Percentiles rank a stretch among this genome's conserved stretches.
phyloP scores from a whole-genome alignment of 1,284 basidiomycete genomes.

The Fomitiporia mediterranea region DNA sequence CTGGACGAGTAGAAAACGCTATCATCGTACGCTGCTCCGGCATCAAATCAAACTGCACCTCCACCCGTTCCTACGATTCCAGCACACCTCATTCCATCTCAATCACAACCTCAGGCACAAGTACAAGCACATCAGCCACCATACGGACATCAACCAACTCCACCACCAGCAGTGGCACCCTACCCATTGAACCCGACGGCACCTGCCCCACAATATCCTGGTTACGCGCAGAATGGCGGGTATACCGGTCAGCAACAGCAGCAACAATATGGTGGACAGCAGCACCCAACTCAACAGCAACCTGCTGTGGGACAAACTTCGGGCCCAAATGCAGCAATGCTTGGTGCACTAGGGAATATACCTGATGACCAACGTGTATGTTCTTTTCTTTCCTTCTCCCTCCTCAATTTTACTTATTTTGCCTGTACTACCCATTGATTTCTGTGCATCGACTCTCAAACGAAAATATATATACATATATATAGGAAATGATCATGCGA shows the following conservation, averaged over 20 bases:
- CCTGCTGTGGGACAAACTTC: not conserved
- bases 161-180: not conserved
- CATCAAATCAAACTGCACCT: not conserved
- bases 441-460: not conserved
- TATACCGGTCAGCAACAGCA: not conserved
- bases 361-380: slow-evolving; percentile 19
- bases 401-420: not conserved
- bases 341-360: slow-evolving; percentile 10
- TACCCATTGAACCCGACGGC: not conserved
- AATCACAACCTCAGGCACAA: too few species aligned
- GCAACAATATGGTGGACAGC: not conserved
- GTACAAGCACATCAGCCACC: slow-evolving; percentile 5
- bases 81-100: slow-evolving; percentile 1
- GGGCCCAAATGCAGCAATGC: not conserved
- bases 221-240: not conserved
- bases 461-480: not conserved
- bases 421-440: not conserved
- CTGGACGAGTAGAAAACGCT: slow-evolving; percentile 5
- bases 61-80: slow-evolving; percentile 4
- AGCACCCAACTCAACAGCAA: slow-evolving; percentile 4
- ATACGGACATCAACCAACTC: slow-evolving; percentile 8
- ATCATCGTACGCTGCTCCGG: not conserved
- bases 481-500: slow-evolving; percentile 20
- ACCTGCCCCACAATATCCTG: not conserved
- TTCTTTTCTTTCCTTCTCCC: not conserved